These are phyloP conservation scores for Mycotypha africana DNA, from an alignment of 371 early-diverging fungal genomes.

Conservation along the genomic window DNA sequence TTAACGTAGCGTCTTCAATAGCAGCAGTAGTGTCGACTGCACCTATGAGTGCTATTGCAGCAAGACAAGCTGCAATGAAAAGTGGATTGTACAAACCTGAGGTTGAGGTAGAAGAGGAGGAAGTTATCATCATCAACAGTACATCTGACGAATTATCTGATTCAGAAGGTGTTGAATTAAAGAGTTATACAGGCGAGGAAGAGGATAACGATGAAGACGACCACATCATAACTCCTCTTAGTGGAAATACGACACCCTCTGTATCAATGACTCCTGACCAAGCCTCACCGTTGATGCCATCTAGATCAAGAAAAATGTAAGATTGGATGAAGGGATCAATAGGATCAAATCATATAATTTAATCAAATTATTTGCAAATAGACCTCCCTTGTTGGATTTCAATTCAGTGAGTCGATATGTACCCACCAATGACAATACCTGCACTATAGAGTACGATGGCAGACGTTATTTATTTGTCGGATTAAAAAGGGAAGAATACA, in stretches of 20 bases:
- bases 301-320: constrained; percentile 2
- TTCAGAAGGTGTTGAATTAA: background rate
- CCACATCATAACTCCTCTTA: constrained; percentile 1
- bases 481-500: constrained; percentile 18
- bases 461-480: constrained; percentile 19
- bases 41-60: constrained; percentile 20
- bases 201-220: constrained; percentile 4
- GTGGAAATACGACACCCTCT: constrained; percentile 7
- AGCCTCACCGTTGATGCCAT: background rate
- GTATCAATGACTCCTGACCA: background rate
- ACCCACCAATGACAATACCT: constrained; percentile 8
- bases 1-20: background rate
- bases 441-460: constrained; percentile 14
- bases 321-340: too few relatives aligned
- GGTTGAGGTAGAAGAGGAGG: constrained; percentile 7
- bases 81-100: constrained; percentile 11
- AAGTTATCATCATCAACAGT: constrained; percentile 1
- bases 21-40: background rate
- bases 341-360: too few relatives aligned
- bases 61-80: constrained; percentile 14
- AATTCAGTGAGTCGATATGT: constrained; percentile 11
- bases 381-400: constrained; percentile 3
- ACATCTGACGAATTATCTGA: constrained; percentile 2
- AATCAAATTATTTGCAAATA: too few relatives aligned
- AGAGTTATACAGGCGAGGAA: constrained; percentile 5